Evolutionary conservation across 345 rosid genomes (phyloP).

Genomic region (Lagerstroemia speciosa): DNA sequence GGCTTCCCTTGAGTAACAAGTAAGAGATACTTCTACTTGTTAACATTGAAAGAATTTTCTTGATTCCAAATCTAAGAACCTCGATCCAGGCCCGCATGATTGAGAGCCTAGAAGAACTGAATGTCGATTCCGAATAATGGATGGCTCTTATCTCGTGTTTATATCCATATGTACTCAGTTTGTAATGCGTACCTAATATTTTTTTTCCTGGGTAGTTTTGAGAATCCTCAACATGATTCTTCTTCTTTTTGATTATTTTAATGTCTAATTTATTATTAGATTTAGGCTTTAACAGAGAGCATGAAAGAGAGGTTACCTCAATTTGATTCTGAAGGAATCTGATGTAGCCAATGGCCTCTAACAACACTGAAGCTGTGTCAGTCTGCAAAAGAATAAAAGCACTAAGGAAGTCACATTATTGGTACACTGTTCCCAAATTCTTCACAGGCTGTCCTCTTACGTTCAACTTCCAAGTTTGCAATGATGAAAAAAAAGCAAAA

Average conservation of each 20-base stretch:
- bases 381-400: constrained; percentile 65
- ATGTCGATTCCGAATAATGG: too few relatives aligned
- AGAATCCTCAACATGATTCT: not conserved
- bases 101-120: too few relatives aligned
- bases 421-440: not conserved
- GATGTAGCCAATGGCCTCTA: constrained; percentile 93
- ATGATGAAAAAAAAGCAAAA: not conserved
- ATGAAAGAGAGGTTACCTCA: constrained; percentile 69
- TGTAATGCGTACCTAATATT: too few relatives aligned
- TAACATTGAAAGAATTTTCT: not conserved
- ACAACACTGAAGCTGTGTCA: constrained; percentile 97
- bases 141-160: too few relatives aligned
- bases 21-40: not conserved
- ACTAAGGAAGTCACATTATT: constrained; percentile 11
- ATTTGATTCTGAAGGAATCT: constrained; percentile 99
- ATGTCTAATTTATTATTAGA: not conserved
- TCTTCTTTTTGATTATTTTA: not conserved
- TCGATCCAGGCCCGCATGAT: too few relatives aligned
- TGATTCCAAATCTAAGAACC: not conserved
- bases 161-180: constrained; percentile 4
- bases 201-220: too few relatives aligned
- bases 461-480: not conserved
- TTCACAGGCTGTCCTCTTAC: not conserved
- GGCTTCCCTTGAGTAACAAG: too few relatives aligned
- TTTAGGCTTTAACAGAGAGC: not conserved